phyloP scores from a whole-genome alignment of 2,329 filamentous ascomycete species.

The Talaromyces sp. region DNA sequence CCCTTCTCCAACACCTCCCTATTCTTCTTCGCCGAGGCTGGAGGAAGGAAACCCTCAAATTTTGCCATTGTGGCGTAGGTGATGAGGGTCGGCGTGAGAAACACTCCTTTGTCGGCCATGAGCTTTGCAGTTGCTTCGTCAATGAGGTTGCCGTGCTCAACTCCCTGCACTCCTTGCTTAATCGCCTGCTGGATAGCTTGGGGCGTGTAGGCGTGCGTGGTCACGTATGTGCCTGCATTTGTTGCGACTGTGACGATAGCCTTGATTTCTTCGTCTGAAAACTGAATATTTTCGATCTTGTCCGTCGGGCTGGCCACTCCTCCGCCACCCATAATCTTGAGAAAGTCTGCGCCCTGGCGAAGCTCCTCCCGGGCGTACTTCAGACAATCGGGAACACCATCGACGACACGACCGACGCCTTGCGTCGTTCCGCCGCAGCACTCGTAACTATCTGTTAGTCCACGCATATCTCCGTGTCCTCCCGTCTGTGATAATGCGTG shows the following conservation, averaged over 20 bases:
- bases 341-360: slow-evolving; percentile 53
- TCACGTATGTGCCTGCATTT: slow-evolving; percentile 50
- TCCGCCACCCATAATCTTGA: slow-evolving; percentile 58
- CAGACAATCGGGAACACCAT: slow-evolving; percentile 53
- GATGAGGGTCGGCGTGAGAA: slow-evolving; percentile 51
- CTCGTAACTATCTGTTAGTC: slow-evolving; percentile 31
- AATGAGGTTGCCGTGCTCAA: slow-evolving; percentile 52
- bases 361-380: slow-evolving; percentile 51
- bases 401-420: too few relatives aligned
- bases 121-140: too few relatives aligned
- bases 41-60: slow-evolving; percentile 18
- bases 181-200: slow-evolving; percentile 51
- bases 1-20: slow-evolving; percentile 44
- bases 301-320: slow-evolving; percentile 55
- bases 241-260: slow-evolving; percentile 48
- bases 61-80: slow-evolving; percentile 47
- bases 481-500: slow-evolving; percentile 54
- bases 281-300: slow-evolving; percentile 50
- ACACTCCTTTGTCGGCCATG: slow-evolving; percentile 47
- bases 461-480: slow-evolving; percentile 51
- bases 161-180: slow-evolving; percentile 50
- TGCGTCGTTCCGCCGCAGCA: slow-evolving; percentile 48
- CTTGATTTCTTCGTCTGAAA: slow-evolving; percentile 51
- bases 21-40: slow-evolving; percentile 46
- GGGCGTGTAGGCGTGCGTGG: slow-evolving; percentile 55